A percentile compares a stretch with the other conserved stretches of the same genome.
These are phyloP conservation scores for Fusarium cyanostomum DNA, from an alignment of 2,329 filamentous ascomycete genomes.

Conservation along the genomic window DNA sequence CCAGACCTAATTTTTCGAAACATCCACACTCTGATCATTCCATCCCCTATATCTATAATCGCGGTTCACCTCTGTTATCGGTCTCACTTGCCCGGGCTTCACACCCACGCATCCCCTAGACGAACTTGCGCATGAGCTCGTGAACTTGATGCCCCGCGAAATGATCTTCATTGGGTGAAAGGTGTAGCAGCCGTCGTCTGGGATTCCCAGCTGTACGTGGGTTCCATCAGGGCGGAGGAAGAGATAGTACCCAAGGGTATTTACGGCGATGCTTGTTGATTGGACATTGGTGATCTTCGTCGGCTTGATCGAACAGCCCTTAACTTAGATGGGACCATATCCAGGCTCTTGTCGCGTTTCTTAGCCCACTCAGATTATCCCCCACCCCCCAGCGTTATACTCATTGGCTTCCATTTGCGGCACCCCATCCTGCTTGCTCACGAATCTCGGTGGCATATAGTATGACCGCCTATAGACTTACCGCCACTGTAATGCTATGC, in stretches of 20 bases:
- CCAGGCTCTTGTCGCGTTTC: slow-evolving; percentile 60
- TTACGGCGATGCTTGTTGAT: no score
- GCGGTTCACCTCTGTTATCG: slow-evolving; percentile 66
- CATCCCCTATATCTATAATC: slow-evolving; percentile 64
- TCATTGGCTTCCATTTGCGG: slow-evolving; percentile 65
- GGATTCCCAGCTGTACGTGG: slow-evolving; percentile 69
- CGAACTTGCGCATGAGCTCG: slow-evolving; percentile 57
- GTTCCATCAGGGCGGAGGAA: slow-evolving; percentile 67
- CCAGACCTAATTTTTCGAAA: slow-evolving; percentile 25
- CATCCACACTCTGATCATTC: slow-evolving; percentile 60
- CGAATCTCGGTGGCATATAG: slow-evolving; percentile 49
- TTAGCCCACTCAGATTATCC: slow-evolving; percentile 64
- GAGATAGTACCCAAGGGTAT: slow-evolving; percentile 73
- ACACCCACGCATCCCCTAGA: slow-evolving; percentile 65
- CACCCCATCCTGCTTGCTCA: slow-evolving; percentile 64
- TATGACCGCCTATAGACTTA: slow-evolving; percentile 60
- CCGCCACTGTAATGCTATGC: slow-evolving; percentile 43
- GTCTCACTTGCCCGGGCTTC: slow-evolving; percentile 62
- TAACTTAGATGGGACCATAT: slow-evolving; percentile 57
- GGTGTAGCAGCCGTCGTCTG: slow-evolving; percentile 32
- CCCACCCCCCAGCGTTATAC: slow-evolving; percentile 53
- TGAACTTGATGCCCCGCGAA: slow-evolving; percentile 60
- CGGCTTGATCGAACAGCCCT: no score
- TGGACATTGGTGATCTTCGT: no score
- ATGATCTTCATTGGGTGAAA: slow-evolving; percentile 53